Percentiles rank a stretch among this genome's conserved stretches.
Conservation (phyloP, 2,329 filamentous ascomycete species). For the Aspergillus eucalypticola region DNA sequence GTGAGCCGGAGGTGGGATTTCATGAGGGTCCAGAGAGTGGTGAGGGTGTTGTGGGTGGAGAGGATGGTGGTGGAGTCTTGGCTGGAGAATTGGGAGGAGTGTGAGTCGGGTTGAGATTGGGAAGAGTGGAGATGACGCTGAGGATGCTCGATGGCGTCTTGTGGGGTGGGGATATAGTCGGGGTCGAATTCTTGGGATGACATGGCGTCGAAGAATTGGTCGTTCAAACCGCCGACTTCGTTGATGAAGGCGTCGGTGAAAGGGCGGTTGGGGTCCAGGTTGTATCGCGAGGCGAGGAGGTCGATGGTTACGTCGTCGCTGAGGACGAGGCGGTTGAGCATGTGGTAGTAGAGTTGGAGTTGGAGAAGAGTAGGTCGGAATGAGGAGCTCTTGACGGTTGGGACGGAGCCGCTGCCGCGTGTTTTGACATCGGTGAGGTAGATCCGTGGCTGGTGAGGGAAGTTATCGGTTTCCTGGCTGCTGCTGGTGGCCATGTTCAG, state of each 20-base stretch:
- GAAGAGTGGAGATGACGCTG: background rate
- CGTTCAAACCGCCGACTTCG: conserved; percentile 69
- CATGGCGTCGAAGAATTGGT: conserved; percentile 60
- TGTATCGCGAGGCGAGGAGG: conserved; percentile 69
- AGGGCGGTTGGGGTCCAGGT: conserved; percentile 60
- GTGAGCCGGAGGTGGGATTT: conserved; percentile 60
- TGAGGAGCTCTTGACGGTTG: conserved; percentile 59
- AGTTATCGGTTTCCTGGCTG: conserved; percentile 20
- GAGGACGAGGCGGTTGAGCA: conserved; percentile 72
- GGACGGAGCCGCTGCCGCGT: conserved; percentile 61
- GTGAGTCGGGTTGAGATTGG: conserved; percentile 14
- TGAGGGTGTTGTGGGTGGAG: conserved; percentile 60
- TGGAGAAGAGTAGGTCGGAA: conserved; percentile 80
- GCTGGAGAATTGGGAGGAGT: conserved; percentile 28
- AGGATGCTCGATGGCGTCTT: conserved; percentile 23
- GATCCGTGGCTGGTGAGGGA: conserved; percentile 42
- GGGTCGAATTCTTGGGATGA: conserved; percentile 35
- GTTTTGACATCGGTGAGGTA: conserved; percentile 93
- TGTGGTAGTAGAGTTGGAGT: conserved; percentile 82
- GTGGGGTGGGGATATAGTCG: conserved; percentile 25
- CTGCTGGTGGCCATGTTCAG: conserved; percentile 13
- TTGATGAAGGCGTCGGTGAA: conserved; percentile 81
- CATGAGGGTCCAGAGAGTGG: conserved; percentile 63
- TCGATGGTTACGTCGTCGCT: conserved; percentile 69
- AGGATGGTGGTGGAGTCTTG: conserved; percentile 55